Evolutionary conservation across 805 yeast species (phyloP).

Genomic region (Candida parachauliodes): DNA sequence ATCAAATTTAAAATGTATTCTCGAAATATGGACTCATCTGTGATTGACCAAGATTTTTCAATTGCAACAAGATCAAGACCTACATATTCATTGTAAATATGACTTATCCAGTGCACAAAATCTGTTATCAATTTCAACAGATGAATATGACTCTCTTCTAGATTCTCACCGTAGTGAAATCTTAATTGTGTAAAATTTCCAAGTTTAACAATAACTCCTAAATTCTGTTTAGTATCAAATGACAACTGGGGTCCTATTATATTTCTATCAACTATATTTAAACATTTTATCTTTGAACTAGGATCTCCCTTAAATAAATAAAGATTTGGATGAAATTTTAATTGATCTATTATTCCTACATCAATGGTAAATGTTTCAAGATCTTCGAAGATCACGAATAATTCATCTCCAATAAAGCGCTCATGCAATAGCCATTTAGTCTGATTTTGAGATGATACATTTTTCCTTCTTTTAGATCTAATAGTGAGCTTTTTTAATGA

Average conservation of each 20-base stretch:
- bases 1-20: conserved; percentile 12
- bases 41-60: conserved; percentile 30
- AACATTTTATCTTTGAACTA: not conserved
- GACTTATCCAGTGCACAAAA: conserved; percentile 10
- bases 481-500: conserved; percentile 1
- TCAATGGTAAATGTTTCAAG: conserved; percentile 4
- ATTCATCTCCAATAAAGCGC: conserved; percentile 3
- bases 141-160: conserved; percentile 22
- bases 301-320: not conserved
- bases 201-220: conserved; percentile 13
- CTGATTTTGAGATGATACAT: not conserved
- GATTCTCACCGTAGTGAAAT: conserved; percentile 26
- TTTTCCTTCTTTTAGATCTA: conserved; percentile 6
- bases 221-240: conserved; percentile 9
- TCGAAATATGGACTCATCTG: conserved; percentile 23
- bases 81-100: conserved; percentile 9
- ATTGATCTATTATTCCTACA: conserved; percentile 5
- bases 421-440: conserved; percentile 6
- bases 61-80: conserved; percentile 13
- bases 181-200: conserved; percentile 11
- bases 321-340: conserved; percentile 9
- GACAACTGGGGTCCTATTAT: conserved; percentile 15
- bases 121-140: conserved; percentile 19
- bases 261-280: conserved; percentile 21
- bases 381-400: conserved; percentile 1